Evolutionary conservation across 2,329 filamentous ascomycete species (phyloP).

Genomic region (Spiromastix sp.): DNA sequence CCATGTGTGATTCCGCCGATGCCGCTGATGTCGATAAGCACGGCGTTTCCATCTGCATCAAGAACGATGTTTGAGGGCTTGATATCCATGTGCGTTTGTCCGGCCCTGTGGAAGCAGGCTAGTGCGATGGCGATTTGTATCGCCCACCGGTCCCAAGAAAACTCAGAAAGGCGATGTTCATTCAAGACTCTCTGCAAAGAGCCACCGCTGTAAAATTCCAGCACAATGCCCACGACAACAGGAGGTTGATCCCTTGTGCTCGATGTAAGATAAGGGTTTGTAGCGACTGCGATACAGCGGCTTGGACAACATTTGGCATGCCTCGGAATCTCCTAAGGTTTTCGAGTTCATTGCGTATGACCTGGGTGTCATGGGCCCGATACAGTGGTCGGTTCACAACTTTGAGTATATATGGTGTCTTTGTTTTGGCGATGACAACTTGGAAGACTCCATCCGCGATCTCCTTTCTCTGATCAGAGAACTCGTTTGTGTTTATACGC

Average conservation of each 20-base stretch:
- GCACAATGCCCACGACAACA: constrained; percentile 13
- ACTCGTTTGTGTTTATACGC: constrained; percentile 6
- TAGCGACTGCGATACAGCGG: constrained; percentile 11
- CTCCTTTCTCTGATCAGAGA: constrained; percentile 9
- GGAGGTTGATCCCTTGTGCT: constrained; percentile 5
- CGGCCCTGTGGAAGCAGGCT: constrained; percentile 8
- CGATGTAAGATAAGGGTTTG: constrained; percentile 12
- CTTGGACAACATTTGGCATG: constrained; percentile 11
- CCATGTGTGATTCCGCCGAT: constrained; percentile 12
- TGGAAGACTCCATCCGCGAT: no score
- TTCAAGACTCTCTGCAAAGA: constrained; percentile 11
- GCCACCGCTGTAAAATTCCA: constrained; percentile 12
- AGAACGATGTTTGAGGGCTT: constrained; percentile 16
- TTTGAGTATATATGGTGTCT: no score
- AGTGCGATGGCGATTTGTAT: constrained; percentile 13
- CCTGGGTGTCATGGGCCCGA: constrained; percentile 10
- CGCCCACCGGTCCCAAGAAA: constrained; percentile 12
- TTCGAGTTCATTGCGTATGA: constrained; percentile 13
- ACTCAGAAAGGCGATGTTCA: constrained; percentile 7
- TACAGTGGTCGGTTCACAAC: constrained; percentile 12
- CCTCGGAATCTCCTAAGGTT: constrained; percentile 14
- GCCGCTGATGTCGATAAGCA: constrained; percentile 16
- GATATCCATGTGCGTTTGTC: constrained; percentile 14
- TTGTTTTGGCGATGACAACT: no score
- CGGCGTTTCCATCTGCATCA: constrained; percentile 11